A percentile compares a stretch with the other conserved stretches of the same genome.
phyloP scores from a whole-genome alignment of 2,329 filamentous ascomycete genomes.

The Sarocladiaceae sp. region DNA sequence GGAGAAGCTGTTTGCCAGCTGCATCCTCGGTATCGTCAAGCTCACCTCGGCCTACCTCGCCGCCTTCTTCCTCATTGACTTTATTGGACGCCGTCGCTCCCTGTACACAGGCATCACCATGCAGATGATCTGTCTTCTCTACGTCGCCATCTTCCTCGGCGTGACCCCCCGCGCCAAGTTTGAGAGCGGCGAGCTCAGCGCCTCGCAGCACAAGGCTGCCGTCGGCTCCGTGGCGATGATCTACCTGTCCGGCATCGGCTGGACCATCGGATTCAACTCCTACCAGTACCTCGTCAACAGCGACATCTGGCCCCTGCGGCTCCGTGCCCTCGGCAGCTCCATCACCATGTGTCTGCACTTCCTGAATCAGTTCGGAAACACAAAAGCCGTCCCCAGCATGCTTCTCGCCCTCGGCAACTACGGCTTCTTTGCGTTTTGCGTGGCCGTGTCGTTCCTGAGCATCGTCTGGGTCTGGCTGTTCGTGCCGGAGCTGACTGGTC shows the following conservation, averaged over 20 bases:
- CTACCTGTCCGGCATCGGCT: constrained; percentile 32
- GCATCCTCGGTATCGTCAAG: constrained; percentile 15
- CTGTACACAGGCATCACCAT: constrained; percentile 20
- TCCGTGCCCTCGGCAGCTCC: constrained; percentile 29
- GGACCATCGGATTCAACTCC: constrained; percentile 35
- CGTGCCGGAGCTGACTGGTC: constrained; percentile 3
- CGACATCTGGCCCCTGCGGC: constrained; percentile 33
- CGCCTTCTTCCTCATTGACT: constrained; percentile 16
- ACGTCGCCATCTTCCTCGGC: constrained; percentile 19
- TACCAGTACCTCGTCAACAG: constrained; percentile 34
- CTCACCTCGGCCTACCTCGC: constrained; percentile 14
- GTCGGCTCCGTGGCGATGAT: constrained; percentile 32
- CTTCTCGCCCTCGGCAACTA: constrained; percentile 2
- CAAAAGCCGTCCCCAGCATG: constrained; percentile 6
- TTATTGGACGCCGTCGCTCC: constrained; percentile 18
- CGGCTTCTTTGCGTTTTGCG: constrained; percentile 13
- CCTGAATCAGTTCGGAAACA: constrained; percentile 7
- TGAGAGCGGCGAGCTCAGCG: constrained; percentile 10
- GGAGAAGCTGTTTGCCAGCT: constrained; percentile 14
- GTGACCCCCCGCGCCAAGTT: constrained; percentile 15
- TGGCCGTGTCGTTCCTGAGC: constrained; percentile 9
- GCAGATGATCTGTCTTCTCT: constrained; percentile 18
- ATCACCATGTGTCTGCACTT: constrained; percentile 36
- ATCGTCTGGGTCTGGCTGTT: constrained; percentile 8
- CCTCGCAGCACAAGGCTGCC: constrained; percentile 18